These are phyloP conservation scores for Penicillium nucicola DNA, from an alignment of 495 filamentous ascomycete species.

Conservation along the genomic window DNA sequence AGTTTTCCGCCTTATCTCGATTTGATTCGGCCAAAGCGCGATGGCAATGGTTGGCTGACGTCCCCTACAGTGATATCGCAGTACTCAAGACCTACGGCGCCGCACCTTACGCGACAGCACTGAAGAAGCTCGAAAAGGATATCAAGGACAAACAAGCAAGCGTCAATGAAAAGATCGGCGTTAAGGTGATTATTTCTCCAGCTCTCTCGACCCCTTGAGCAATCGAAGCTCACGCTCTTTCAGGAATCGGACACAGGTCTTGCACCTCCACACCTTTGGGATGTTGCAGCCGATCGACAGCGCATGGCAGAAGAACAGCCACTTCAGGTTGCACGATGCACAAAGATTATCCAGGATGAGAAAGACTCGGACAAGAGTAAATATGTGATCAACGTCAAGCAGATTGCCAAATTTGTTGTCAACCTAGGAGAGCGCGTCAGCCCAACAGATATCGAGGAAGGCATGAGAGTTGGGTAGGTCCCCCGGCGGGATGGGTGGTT, in stretches of 20 bases:
- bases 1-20: slow-evolving; percentile 28
- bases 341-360: slow-evolving; percentile 97
- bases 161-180: slow-evolving; percentile 96
- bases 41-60: slow-evolving; percentile 23
- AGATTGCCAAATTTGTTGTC: slow-evolving; percentile 99
- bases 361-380: slow-evolving; percentile 98
- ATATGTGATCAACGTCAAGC: slow-evolving; percentile 99
- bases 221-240: slow-evolving; percentile 23
- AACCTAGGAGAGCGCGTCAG: slow-evolving; percentile 95
- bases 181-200: slow-evolving; percentile 49
- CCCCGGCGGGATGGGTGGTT: background rate
- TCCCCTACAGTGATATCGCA: slow-evolving; percentile 78
- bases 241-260: slow-evolving; percentile 98
- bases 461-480: slow-evolving; percentile 87
- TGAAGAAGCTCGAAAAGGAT: slow-evolving; percentile 96
- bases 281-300: slow-evolving; percentile 95
- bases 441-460: slow-evolving; percentile 98
- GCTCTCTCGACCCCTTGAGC: slow-evolving; percentile 8
- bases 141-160: slow-evolving; percentile 97
- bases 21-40: slow-evolving; percentile 2
- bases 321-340: slow-evolving; percentile 94
- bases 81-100: slow-evolving; percentile 99
- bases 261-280: slow-evolving; percentile 97
- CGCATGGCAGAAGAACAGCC: slow-evolving; percentile 98
- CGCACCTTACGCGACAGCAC: slow-evolving; percentile 84